Evolutionary conservation across 1,139 yeast genomes (phyloP).

Genomic region (Magnusiomyces suaveolens): DNA sequence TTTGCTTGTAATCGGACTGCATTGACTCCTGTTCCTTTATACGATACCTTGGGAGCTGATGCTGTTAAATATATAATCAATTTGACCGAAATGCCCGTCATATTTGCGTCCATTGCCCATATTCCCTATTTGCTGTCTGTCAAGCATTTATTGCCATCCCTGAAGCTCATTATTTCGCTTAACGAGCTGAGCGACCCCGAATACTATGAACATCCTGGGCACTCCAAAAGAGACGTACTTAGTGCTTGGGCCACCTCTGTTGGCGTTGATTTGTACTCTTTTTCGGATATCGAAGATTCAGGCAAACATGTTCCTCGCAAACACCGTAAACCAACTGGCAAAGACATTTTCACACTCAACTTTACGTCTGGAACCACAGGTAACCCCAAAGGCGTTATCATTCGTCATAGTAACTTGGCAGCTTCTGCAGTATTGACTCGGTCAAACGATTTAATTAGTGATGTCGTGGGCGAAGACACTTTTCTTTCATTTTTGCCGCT

Average conservation of each 20-base stretch:
- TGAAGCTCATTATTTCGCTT: slow-evolving; percentile 37
- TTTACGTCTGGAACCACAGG: slow-evolving; percentile 79
- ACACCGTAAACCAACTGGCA: slow-evolving; percentile 44
- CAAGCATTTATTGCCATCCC: slow-evolving; percentile 31
- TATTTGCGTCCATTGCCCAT: slow-evolving; percentile 43
- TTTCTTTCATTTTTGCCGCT: slow-evolving; percentile 46
- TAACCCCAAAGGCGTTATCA: slow-evolving; percentile 60
- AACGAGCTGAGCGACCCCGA: slow-evolving; percentile 6
- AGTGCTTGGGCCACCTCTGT: slow-evolving; percentile 29
- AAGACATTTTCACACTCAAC: slow-evolving; percentile 52
- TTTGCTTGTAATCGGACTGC: slow-evolving; percentile 46
- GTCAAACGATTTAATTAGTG: slow-evolving; percentile 25
- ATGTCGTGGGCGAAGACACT: slow-evolving; percentile 22
- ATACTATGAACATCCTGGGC: slow-evolving; percentile 16
- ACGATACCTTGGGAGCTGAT: slow-evolving; percentile 54
- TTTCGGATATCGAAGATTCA: slow-evolving; percentile 44
- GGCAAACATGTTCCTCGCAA: slow-evolving; percentile 44
- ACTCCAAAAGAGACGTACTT: slow-evolving; percentile 25
- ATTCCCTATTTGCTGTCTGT: slow-evolving; percentile 37
- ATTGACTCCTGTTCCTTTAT: slow-evolving; percentile 49
- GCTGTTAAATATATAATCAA: slow-evolving; percentile 51
- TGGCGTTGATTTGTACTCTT: slow-evolving; percentile 37
- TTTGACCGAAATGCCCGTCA: slow-evolving; percentile 47
- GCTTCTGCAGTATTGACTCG: slow-evolving; percentile 44
- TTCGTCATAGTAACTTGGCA: slow-evolving; percentile 45